These are phyloP conservation scores for Macadamia tetraphylla DNA, from an alignment of 164 flowering plant species.

Conservation along the genomic window DNA sequence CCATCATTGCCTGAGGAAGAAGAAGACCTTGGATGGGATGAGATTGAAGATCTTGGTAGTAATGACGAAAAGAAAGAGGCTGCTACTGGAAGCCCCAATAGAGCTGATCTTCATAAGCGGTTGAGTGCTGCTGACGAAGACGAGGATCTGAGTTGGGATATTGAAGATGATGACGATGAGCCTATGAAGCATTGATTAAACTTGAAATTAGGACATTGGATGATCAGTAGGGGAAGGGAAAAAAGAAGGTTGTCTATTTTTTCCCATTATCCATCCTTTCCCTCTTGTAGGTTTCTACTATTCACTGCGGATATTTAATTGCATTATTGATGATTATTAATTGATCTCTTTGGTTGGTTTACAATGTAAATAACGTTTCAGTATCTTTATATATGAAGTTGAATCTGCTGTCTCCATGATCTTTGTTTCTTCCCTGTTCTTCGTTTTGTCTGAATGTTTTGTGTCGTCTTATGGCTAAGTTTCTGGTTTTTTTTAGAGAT, in stretches of 20 bases:
- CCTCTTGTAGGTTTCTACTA: not conserved
- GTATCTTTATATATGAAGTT: constrained; percentile 5
- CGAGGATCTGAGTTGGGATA: constrained; percentile 86
- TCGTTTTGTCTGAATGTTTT: no score
- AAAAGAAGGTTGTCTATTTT: not conserved
- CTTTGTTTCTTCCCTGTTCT: not conserved
- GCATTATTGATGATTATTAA: constrained; percentile 2
- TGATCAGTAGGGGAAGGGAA: constrained; percentile 5
- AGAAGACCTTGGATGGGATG: constrained; percentile 91
- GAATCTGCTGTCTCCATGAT: not conserved
- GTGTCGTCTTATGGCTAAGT: no score
- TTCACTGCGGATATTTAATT: constrained; percentile 12
- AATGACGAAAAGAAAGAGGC: constrained; percentile 43
- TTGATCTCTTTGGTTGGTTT: constrained; percentile 1
- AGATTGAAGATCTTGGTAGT: constrained; percentile 76
- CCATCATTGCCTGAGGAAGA: constrained; percentile 51
- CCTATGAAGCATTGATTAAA: constrained; percentile 39
- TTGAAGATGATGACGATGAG: constrained; percentile 76
- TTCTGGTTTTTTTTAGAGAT: no score
- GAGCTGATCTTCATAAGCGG: constrained; percentile 53
- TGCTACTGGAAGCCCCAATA: constrained; percentile 27
- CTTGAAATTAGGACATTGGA: not conserved
- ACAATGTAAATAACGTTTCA: constrained; percentile 13
- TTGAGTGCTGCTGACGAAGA: constrained; percentile 68
- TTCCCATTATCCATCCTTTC: not conserved